phyloP scores from a whole-genome alignment of 78 protist species.

The Tieghemostelium lacteum region DNA sequence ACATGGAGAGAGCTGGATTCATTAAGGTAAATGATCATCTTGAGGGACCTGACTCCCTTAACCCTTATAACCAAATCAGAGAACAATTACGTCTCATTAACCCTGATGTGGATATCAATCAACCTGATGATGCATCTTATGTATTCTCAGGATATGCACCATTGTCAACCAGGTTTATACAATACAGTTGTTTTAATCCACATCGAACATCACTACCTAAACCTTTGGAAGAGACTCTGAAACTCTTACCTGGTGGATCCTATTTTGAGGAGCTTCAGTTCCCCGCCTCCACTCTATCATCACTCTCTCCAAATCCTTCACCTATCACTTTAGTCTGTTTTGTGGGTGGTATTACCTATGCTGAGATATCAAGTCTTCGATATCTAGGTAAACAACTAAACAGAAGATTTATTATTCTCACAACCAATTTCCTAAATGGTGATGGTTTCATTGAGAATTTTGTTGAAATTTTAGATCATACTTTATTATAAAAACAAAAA shows the following conservation, averaged over 20 bases:
- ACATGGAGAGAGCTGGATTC: constrained; percentile 13
- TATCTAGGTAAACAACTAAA: constrained; percentile 70
- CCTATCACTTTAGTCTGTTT: constrained; percentile 84
- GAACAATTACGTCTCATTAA: constrained; percentile 59
- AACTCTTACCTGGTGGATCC: constrained; percentile 38
- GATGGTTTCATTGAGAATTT: constrained; percentile 53
- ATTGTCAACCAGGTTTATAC: constrained; percentile 81
- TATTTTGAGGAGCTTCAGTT: constrained; percentile 45
- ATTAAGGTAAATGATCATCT: neutral
- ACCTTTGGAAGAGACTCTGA: constrained; percentile 29
- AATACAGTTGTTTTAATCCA: constrained; percentile 28
- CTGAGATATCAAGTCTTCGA: constrained; percentile 92
- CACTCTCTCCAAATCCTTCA: neutral
- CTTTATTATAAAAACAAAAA: no score
- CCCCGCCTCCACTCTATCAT: neutral
- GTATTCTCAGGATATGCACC: constrained; percentile 93
- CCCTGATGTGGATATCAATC: constrained; percentile 79
- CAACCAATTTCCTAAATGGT: constrained; percentile 89
- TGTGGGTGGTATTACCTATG: constrained; percentile 92
- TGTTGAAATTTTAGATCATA: neutral
- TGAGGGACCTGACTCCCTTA: neutral
- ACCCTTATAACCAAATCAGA: neutral
- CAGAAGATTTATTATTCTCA: constrained; percentile 80
- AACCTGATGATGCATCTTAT: constrained; percentile 78
- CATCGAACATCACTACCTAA: constrained; percentile 13